Conservation (phyloP, 345 rosid genomes). For the Xanthoceras sorbifolium region DNA sequence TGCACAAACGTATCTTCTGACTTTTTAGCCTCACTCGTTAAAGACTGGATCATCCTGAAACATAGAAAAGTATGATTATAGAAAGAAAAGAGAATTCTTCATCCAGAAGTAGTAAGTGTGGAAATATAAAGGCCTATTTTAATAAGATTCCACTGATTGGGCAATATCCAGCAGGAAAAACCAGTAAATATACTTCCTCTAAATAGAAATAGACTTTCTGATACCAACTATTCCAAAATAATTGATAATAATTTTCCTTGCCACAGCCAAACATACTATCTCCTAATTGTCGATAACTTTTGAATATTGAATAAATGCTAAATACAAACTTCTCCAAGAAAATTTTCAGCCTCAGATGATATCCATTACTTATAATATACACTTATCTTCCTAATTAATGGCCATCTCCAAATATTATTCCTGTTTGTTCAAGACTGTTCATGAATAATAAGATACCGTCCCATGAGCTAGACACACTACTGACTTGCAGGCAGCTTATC, state of each 20-base stretch:
- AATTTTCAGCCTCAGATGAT: not conserved
- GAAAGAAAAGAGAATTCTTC: not conserved
- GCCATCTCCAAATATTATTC: not conserved
- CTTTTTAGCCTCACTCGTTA: conserved; percentile 72
- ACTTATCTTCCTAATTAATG: not conserved
- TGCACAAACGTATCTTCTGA: conserved; percentile 76
- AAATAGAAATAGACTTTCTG: not conserved
- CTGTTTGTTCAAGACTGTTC: not conserved
- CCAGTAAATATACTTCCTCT: not conserved
- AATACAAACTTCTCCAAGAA: not conserved
- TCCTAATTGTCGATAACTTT: not conserved
- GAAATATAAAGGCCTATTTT: not conserved
- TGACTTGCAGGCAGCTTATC: not conserved
- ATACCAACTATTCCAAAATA: not conserved
- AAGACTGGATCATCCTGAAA: conserved; percentile 78
- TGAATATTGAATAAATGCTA: not conserved
- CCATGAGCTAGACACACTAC: not conserved
- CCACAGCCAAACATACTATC: not conserved
- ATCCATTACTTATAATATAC: not conserved
- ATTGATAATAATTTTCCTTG: not conserved
- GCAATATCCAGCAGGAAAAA: not conserved
- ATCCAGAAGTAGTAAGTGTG: not conserved
- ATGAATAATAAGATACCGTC: not conserved
- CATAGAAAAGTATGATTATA: conserved; percentile 7
- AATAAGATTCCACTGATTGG: not conserved